phyloP scores from a whole-genome alignment of 768 basidiomycete species.

The Porpolomopsis calyptriformis region DNA sequence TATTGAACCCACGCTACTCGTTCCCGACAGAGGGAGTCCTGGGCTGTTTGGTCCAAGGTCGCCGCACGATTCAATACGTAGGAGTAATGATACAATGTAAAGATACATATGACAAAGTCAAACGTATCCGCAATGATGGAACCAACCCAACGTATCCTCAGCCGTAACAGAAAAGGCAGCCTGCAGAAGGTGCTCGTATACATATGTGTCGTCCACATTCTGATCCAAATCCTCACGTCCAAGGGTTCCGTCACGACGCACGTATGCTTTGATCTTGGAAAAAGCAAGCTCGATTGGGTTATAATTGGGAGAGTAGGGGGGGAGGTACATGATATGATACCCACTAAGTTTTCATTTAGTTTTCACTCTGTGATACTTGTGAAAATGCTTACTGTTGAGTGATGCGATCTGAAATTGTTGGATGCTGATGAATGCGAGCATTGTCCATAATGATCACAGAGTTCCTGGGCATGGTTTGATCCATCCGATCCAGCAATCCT shows the following conservation, averaged over 20 bases:
- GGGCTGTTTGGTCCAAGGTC: constrained; percentile 74
- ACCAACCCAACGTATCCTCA: constrained; percentile 15
- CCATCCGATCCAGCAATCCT: constrained; percentile 25
- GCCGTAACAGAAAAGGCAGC: constrained; percentile 15
- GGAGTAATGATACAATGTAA: no score
- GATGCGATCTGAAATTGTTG: constrained; percentile 19
- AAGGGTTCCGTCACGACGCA: constrained; percentile 12
- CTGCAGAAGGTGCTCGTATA: constrained; percentile 13
- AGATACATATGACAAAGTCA: no score
- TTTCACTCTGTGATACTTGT: not conserved
- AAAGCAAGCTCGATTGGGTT: constrained; percentile 14
- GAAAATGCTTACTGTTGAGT: constrained; percentile 18
- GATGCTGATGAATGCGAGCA: constrained; percentile 19
- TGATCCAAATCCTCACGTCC: constrained; percentile 10
- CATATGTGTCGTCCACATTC: constrained; percentile 12
- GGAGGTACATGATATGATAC: constrained; percentile 4
- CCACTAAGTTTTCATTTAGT: constrained; percentile 4
- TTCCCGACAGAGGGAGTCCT: constrained; percentile 47
- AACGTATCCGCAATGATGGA: constrained; percentile 16
- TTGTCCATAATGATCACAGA: constrained; percentile 21
- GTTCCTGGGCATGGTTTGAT: constrained; percentile 24
- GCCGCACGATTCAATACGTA: no score
- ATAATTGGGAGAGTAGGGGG: constrained; percentile 7
- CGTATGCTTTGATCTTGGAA: constrained; percentile 18
- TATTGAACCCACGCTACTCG: constrained; percentile 46